Evolutionary conservation across 2,329 filamentous ascomycete genomes (phyloP).

Genomic region (Fusarium denticulatum): DNA sequence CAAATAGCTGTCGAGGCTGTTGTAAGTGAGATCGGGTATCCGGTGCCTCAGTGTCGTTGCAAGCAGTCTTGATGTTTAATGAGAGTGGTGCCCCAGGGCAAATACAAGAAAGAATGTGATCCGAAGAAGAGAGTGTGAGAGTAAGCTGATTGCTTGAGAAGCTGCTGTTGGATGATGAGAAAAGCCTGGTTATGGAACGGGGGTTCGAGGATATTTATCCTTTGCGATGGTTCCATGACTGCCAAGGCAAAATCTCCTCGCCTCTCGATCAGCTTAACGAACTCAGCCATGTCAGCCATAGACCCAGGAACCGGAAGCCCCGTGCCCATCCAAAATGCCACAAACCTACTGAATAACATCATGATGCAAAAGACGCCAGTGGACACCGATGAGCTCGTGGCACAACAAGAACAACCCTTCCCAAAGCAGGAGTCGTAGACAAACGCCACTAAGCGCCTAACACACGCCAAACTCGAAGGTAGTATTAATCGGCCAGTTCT

Average conservation of each 20-base stretch:
- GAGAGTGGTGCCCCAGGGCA: constrained; percentile 35
- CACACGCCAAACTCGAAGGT: background rate
- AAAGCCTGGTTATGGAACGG: constrained; percentile 1
- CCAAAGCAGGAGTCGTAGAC: constrained; percentile 19
- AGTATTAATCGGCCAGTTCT: background rate
- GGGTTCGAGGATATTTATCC: constrained; percentile 38
- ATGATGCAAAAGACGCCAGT: constrained; percentile 6
- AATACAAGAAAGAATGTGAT: constrained; percentile 17
- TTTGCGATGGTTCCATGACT: background rate
- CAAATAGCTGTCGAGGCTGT: constrained; percentile 13
- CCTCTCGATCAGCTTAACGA: constrained; percentile 3
- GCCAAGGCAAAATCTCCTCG: background rate
- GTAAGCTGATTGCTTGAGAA: constrained; percentile 35
- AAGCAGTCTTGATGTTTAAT: constrained; percentile 26
- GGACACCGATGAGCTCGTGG: background rate
- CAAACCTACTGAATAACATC: background rate
- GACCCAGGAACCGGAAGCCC: constrained; percentile 27
- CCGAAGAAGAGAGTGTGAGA: constrained; percentile 34
- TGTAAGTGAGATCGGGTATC: constrained; percentile 3
- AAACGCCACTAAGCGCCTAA: constrained; percentile 32
- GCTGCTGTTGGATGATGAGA: constrained; percentile 35
- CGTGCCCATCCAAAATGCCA: constrained; percentile 28
- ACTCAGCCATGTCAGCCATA: background rate
- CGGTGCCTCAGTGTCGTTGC: constrained; percentile 14
- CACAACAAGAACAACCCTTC: constrained; percentile 2